Conservation (phyloP, 1,284 basidiomycete species). For the Austropuccinia psidii region DNA sequence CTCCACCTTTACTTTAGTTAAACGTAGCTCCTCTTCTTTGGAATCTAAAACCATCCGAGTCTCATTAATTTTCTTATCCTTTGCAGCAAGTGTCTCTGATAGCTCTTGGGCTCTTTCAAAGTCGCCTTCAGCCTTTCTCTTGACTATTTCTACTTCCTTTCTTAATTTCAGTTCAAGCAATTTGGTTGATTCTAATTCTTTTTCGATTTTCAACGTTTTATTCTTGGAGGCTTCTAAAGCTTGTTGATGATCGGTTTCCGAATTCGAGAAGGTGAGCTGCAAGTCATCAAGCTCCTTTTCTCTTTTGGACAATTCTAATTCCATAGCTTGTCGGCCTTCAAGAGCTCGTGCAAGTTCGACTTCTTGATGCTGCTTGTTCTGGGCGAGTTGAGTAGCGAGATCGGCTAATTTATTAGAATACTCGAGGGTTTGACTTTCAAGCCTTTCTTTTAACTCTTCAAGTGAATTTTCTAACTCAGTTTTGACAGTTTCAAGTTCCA, state of each 20-base stretch:
- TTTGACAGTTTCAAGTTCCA: conserved; percentile 6
- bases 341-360: background rate
- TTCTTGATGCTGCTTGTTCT: conserved; percentile 17
- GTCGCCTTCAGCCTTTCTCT: background rate
- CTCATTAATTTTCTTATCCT: background rate
- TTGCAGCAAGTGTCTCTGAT: background rate
- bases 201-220: background rate
- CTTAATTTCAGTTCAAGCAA: background rate
- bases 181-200: conserved; percentile 1
- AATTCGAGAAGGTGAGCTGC: background rate
- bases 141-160: background rate
- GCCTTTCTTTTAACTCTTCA: conserved; percentile 10
- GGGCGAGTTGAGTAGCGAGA: conserved; percentile 11
- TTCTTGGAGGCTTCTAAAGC: background rate
- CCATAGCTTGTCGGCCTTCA: background rate
- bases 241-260: background rate
- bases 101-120: background rate
- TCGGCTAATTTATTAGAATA: background rate
- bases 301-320: background rate
- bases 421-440: background rate
- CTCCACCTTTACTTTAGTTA: background rate
- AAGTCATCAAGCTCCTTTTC: conserved; percentile 13
- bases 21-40: background rate
- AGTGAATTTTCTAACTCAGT: background rate
- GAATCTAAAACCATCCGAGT: background rate